Evolutionary conservation across 228 moss, liverwort and hornwort species (phyloP).

Genomic region (Sphagnum magellanicum): DNA sequence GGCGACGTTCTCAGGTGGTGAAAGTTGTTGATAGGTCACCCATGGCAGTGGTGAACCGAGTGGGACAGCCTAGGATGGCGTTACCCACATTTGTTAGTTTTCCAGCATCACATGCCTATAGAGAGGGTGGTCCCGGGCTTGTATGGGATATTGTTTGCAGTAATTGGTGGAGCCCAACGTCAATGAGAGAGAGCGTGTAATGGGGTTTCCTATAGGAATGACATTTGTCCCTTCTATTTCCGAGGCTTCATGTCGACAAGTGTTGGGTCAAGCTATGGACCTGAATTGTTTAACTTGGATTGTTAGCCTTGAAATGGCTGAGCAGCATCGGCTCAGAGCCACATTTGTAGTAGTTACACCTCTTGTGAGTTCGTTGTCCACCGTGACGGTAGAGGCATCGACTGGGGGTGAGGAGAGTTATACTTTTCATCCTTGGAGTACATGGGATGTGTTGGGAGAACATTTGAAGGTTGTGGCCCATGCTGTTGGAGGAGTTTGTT

Average conservation of each 20-base stretch:
- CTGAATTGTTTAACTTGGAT: background rate
- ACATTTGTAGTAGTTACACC: no score
- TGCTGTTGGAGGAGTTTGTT: no score
- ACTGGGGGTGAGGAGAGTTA: no score
- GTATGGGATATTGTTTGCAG: background rate
- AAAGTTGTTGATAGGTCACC: background rate
- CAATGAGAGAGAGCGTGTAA: background rate
- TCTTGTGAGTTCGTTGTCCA: no score
- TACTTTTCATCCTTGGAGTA: no score
- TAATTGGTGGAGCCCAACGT: no score
- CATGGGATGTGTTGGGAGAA: no score
- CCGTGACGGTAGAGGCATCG: no score
- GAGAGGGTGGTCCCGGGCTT: background rate
- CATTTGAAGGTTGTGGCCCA: no score
- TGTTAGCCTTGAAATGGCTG: background rate
- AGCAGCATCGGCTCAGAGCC: no score
- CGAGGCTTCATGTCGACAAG: background rate
- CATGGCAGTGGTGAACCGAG: background rate
- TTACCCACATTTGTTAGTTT: conserved; percentile 1
- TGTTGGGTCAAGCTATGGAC: background rate
- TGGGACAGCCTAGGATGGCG: background rate
- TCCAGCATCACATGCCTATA: background rate
- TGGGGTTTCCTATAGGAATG: background rate
- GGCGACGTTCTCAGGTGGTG: background rate
- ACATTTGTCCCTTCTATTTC: background rate